phyloP scores from a whole-genome alignment of 169 alveolate genomes.

The Plasmodium berghei region DNA sequence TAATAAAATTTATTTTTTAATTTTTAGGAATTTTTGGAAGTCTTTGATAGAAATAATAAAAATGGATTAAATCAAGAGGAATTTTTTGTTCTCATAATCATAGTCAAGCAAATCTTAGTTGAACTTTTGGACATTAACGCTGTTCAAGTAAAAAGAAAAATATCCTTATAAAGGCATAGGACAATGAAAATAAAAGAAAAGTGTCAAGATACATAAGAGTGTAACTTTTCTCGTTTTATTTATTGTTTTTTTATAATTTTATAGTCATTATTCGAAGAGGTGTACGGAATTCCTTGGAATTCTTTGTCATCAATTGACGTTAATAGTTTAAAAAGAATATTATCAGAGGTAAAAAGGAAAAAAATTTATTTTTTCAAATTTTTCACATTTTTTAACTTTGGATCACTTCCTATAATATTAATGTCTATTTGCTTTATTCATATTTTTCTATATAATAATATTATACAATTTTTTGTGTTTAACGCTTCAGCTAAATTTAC shows the following conservation, averaged over 20 bases:
- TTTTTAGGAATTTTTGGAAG: conserved; percentile 76
- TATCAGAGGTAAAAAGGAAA: conserved; percentile 46
- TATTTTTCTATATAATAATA: neutral
- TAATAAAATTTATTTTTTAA: neutral
- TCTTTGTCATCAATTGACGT: conserved; percentile 72
- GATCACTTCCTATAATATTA: neutral
- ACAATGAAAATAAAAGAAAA: conserved; percentile 23
- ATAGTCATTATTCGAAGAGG: conserved; percentile 73
- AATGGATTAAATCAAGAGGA: conserved; percentile 83
- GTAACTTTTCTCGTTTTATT: neutral
- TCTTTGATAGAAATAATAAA: conserved; percentile 75
- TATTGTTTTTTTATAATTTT: neutral
- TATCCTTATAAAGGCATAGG: neutral
- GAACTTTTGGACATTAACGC: conserved; percentile 81
- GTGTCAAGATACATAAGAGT: no score
- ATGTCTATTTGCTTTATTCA: no score
- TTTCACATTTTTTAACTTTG: conserved; percentile 12
- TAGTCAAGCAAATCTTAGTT: conserved; percentile 79
- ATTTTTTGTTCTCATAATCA: conserved; percentile 77
- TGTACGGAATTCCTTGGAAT: conserved; percentile 75
- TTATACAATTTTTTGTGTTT: neutral
- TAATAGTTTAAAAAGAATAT: conserved; percentile 60
- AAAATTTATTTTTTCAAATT: neutral
- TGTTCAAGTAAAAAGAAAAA: conserved; percentile 64
- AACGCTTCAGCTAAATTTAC: conserved; percentile 56